A percentile compares a stretch with the other conserved stretches of the same genome.
phyloP scores from a whole-genome alignment of 2,329 filamentous ascomycete genomes.

The Trichoderma brevicompactum region DNA sequence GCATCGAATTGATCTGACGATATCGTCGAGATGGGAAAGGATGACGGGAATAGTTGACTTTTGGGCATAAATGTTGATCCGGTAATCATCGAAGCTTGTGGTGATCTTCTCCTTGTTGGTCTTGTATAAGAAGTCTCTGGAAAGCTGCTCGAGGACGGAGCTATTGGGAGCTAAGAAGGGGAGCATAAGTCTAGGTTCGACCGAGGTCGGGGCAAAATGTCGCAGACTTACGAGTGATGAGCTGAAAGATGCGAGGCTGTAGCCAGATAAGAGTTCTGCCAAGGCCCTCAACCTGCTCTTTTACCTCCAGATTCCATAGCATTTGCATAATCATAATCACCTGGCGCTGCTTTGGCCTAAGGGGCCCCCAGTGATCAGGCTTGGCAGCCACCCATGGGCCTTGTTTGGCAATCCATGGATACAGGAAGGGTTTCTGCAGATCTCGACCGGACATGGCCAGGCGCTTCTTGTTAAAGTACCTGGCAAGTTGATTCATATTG shows the following conservation, averaged over 20 bases:
- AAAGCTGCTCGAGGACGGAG: constrained; percentile 29
- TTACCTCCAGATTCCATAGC: constrained; percentile 56
- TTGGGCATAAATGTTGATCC: constrained; percentile 40
- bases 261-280: constrained; percentile 50
- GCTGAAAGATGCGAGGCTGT: constrained; percentile 46
- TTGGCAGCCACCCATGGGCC: constrained; percentile 49
- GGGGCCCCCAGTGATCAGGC: constrained; percentile 28
- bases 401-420: constrained; percentile 49
- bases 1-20: constrained; percentile 37
- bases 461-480: constrained; percentile 44
- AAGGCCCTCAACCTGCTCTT: constrained; percentile 49
- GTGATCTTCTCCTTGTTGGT: constrained; percentile 41
- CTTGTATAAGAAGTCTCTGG: constrained; percentile 40
- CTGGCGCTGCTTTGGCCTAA: constrained; percentile 47
- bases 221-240: constrained; percentile 51
- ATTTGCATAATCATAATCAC: constrained; percentile 51
- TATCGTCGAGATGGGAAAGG: constrained; percentile 44
- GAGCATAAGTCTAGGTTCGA: not conserved
- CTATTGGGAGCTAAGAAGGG: not conserved
- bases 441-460: not conserved
- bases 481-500: constrained; percentile 49
- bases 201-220: not conserved
- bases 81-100: constrained; percentile 31
- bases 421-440: constrained; percentile 30
- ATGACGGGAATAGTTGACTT: constrained; percentile 40